These are phyloP conservation scores for Drosera capensis DNA, from an alignment of 148 eudicot species.

Conservation along the genomic window DNA sequence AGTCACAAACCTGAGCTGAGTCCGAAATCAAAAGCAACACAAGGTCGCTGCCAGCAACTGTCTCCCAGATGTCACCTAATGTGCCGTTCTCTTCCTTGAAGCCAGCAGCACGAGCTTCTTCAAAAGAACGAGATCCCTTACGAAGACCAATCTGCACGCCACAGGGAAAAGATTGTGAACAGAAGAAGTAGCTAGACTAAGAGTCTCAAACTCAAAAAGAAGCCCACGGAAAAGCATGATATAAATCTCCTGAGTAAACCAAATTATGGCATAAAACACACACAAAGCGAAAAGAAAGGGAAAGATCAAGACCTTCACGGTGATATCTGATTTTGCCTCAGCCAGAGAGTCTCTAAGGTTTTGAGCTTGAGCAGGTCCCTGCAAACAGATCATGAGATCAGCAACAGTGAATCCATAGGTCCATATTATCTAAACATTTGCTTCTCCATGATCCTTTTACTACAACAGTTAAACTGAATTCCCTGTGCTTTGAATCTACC, in stretches of 20 bases:
- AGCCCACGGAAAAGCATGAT: no score
- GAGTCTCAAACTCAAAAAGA: not conserved
- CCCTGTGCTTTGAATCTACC: no score
- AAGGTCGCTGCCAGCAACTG: constrained; percentile 74
- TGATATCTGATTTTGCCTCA: constrained; percentile 71
- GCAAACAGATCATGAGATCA: not conserved
- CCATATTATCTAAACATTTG: no score
- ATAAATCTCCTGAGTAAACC: no score
- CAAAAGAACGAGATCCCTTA: constrained; percentile 86
- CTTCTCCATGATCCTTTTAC: no score
- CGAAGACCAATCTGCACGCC: constrained; percentile 69
- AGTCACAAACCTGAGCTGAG: constrained; percentile 87
- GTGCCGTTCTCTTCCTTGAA: constrained; percentile 87
- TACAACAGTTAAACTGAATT: no score
- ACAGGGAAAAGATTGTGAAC: not conserved
- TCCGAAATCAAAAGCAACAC: constrained; percentile 91
- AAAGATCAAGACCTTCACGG: constrained; percentile 90
- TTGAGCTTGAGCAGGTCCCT: constrained; percentile 99
- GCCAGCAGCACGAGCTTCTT: constrained; percentile 89
- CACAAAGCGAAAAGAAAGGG: not conserved
- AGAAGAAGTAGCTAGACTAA: not conserved
- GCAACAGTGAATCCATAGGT: not conserved
- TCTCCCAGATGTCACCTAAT: constrained; percentile 89
- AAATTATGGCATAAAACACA: not conserved
- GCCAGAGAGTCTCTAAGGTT: constrained; percentile 77